phyloP scores from a whole-genome alignment of 2,329 filamentous ascomycete genomes.

The Beauveria rudraprayagi region DNA sequence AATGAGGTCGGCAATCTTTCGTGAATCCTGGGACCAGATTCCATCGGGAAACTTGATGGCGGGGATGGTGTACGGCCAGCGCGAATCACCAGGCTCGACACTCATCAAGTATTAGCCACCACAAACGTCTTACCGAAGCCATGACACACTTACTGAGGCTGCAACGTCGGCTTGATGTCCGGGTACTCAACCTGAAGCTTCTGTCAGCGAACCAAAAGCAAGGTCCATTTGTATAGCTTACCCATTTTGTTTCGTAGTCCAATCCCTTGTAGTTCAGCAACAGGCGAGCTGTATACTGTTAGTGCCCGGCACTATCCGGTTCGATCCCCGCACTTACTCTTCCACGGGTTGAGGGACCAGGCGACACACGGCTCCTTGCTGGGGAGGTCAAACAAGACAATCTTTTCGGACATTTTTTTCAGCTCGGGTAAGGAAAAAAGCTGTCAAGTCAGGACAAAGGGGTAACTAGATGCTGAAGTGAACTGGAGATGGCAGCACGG shows the following conservation, averaged over 20 bases:
- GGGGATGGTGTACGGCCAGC: constrained; percentile 43
- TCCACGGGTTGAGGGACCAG: constrained; percentile 68
- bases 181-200: constrained; percentile 51
- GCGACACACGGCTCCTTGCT: constrained; percentile 36
- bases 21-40: constrained; percentile 56
- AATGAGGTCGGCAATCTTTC: constrained; percentile 48
- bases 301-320: neutral
- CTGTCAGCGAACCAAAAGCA: neutral
- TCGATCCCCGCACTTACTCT: constrained; percentile 37
- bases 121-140: neutral
- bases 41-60: constrained; percentile 47
- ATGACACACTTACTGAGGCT: constrained; percentile 38
- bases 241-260: constrained; percentile 61
- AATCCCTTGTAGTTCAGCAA: constrained; percentile 60
- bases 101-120: neutral
- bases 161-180: constrained; percentile 49
- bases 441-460: neutral
- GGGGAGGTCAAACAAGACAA: constrained; percentile 56
- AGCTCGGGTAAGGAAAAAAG: neutral
- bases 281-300: constrained; percentile 45
- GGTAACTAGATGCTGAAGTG: neutral
- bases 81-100: neutral
- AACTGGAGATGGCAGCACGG: neutral
- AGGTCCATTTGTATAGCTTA: constrained; percentile 12
- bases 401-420: constrained; percentile 18